A percentile compares a stretch with the other conserved stretches of the same genome.
phyloP scores from a whole-genome alignment of 2,329 filamentous ascomycete genomes.

The Colletotrichum simmondsii region DNA sequence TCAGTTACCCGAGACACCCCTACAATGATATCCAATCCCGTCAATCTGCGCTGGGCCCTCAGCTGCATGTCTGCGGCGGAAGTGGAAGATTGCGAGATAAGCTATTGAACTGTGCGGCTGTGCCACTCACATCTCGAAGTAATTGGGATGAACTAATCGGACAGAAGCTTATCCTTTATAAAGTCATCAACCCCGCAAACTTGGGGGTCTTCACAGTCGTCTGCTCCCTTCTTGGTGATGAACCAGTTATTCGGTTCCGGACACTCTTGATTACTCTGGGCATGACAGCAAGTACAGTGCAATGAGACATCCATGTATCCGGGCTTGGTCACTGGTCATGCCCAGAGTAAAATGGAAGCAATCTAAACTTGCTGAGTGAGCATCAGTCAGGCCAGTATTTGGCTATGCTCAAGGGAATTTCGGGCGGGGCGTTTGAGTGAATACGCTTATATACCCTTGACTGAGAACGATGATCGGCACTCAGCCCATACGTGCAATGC shows the following conservation, averaged over 20 bases:
- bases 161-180: background rate
- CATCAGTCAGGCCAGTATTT: background rate
- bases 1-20: conserved; percentile 25
- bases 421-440: background rate
- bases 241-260: background rate
- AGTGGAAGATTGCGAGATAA: conserved; percentile 18
- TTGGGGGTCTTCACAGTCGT: background rate
- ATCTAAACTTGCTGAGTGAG: background rate
- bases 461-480: background rate
- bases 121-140: background rate
- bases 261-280: background rate
- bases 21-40: conserved; percentile 13
- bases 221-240: background rate
- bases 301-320: no score
- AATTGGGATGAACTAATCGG: background rate
- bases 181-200: background rate
- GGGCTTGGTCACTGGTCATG: background rate
- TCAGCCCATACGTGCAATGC: background rate
- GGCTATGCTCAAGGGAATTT: background rate
- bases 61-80: conserved; percentile 13
- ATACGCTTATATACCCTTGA: background rate
- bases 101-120: background rate
- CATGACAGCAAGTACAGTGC: no score
- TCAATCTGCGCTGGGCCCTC: background rate
- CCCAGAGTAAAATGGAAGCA: background rate